Conservation (phyloP, 2,329 filamentous ascomycete genomes). For the Trichoderma pleuroti region DNA sequence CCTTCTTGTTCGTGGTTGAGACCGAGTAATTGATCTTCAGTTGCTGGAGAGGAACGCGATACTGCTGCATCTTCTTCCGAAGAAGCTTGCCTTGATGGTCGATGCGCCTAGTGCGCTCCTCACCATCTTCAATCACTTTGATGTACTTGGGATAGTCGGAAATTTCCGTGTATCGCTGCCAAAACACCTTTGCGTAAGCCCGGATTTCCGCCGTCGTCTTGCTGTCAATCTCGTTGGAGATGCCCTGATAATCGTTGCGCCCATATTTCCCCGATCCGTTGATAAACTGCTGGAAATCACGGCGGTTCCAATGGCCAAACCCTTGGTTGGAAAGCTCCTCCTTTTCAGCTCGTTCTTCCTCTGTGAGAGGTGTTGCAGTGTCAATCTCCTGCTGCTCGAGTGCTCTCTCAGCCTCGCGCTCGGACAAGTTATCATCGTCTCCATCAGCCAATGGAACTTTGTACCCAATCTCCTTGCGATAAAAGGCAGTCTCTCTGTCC, state of each 20-base stretch:
- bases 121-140: constrained; percentile 84
- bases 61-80: constrained; percentile 91
- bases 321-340: constrained; percentile 75
- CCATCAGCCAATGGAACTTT: constrained; percentile 89
- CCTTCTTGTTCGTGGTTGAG: constrained; percentile 98
- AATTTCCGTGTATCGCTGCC: constrained; percentile 91
- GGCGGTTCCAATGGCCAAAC: constrained; percentile 91
- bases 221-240: constrained; percentile 85
- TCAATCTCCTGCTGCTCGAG: constrained; percentile 91
- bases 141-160: constrained; percentile 86
- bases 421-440: constrained; percentile 78
- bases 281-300: constrained; percentile 97
- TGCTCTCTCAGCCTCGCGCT: constrained; percentile 82
- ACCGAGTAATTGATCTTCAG: constrained; percentile 99
- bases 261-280: constrained; percentile 94
- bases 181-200: constrained; percentile 91
- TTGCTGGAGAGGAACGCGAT: constrained; percentile 95
- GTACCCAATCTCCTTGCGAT: constrained; percentile 93
- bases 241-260: constrained; percentile 77
- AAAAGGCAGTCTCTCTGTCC: constrained; percentile 92
- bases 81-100: constrained; percentile 92
- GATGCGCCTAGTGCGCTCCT: constrained; percentile 83
- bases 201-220: constrained; percentile 84
- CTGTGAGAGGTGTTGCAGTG: constrained; percentile 79
- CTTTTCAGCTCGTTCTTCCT: constrained; percentile 87